Conservation (phyloP, 345 rosid genomes). For the Hypericum perforatum region DNA sequence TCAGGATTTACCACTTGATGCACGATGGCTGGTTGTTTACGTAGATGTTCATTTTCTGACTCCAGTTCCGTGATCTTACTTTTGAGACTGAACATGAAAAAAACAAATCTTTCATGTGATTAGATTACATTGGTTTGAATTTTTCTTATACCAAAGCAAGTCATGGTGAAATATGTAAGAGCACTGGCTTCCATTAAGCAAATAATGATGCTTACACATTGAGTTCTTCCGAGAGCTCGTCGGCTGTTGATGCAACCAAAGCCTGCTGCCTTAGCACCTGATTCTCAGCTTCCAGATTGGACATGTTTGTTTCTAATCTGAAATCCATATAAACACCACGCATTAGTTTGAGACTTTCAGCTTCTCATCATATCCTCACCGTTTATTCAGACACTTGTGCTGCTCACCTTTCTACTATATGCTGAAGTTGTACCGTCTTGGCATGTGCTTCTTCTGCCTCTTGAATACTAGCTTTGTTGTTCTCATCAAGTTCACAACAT, state of each 20-base stretch:
- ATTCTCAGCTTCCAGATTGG: slow-evolving; percentile 60
- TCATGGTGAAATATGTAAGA: no score
- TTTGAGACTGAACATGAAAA: slow-evolving; percentile 27
- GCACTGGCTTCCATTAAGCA: background rate
- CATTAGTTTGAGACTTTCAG: no score
- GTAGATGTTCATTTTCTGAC: slow-evolving; percentile 43
- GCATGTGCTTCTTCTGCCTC: slow-evolving; percentile 46
- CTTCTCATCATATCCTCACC: no score
- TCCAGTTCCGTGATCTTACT: slow-evolving; percentile 31
- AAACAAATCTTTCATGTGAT: no score
- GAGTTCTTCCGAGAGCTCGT: slow-evolving; percentile 33
- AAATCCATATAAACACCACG: no score
- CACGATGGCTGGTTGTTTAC: slow-evolving; percentile 19
- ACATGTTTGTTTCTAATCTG: slow-evolving; percentile 41
- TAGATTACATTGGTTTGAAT: no score
- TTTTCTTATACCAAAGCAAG: no score
- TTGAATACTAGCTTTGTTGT: slow-evolving; percentile 26
- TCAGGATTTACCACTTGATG: slow-evolving; percentile 18
- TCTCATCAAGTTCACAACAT: slow-evolving; percentile 31
- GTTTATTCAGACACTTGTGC: background rate
- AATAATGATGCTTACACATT: slow-evolving; percentile 19
- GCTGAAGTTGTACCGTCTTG: slow-evolving; percentile 36
- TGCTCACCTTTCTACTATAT: slow-evolving; percentile 37
- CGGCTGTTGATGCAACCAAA: slow-evolving; percentile 32
- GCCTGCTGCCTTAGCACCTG: slow-evolving; percentile 65